Base-by-base conservation (phyloP, 768 basidiomycete species). In the Mycena amicta region DNA sequence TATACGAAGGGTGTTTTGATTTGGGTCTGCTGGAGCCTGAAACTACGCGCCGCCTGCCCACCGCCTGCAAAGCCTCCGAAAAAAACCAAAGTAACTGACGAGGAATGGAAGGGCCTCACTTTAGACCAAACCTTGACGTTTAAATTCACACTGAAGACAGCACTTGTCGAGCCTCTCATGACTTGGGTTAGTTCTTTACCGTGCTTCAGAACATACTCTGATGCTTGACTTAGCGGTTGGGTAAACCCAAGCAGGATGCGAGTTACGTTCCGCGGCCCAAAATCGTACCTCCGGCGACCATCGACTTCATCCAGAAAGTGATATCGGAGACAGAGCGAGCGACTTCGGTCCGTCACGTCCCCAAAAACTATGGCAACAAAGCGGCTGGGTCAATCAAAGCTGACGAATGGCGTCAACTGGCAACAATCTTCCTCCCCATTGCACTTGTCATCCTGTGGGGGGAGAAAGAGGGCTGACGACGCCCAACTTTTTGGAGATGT, bases 321-420 rank as follows among this genome's bases (percentile, higher is more conserved):
- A 70, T 71, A 30, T 50, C 58, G 15, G 23, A 62, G 0, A 67
- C 69, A 11, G 46, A 18, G 2, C 57, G 47, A 3, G 74, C 71
- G 8, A 57, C 65, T 2, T 72, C 71, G 70, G 12, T 72, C 6
- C 56, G 56, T 51, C 64, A 67, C 0, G 67, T 72, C 2, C 74
- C 74, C 1, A 13, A 37, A 11, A 66, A 73, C 40, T 74, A 65
- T 50, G 70, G 72, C 3, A 55, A 67, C 2, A 37, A 43, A 1
- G 54, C 30, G 20, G 72, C 73, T 1, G 73, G 77, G 2, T 67
- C 63, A 0, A 53, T 78, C 37, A 78, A 78, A 50, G 74, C 75
- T 0, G 74, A 72, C 27, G 65, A 78, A 58, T 78, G 77, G 75
- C 57, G 67, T 1, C 63, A 62, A 0, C 33, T 75, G 2, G 53